Evolutionary conservation across 805 yeast genomes (phyloP).

Genomic region (Yamadazyma endophytica): DNA sequence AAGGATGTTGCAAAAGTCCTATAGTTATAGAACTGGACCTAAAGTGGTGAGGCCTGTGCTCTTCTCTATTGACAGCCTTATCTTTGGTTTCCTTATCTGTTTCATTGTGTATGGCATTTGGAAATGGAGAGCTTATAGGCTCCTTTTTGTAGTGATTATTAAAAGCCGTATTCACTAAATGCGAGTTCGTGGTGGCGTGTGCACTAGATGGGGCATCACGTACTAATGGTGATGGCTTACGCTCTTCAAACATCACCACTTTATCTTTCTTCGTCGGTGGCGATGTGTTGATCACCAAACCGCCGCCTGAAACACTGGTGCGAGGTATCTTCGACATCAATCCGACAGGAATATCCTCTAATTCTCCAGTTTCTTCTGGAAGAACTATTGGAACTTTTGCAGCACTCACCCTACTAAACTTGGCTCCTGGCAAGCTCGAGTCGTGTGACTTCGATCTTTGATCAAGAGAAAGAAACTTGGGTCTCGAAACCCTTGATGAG

Average conservation of each 20-base stretch:
- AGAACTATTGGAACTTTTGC: constrained; percentile 25
- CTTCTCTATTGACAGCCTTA: constrained; percentile 16
- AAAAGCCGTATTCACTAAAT: constrained; percentile 20
- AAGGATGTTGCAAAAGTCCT: constrained; percentile 31
- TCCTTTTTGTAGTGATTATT: constrained; percentile 49
- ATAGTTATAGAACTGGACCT: constrained; percentile 39
- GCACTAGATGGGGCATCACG: constrained; percentile 29
- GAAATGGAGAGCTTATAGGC: constrained; percentile 37
- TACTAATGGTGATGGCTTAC: constrained; percentile 30
- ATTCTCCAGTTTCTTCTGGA: constrained; percentile 27
- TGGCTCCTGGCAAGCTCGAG: constrained; percentile 27
- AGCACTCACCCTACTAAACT: neutral
- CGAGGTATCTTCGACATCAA: constrained; percentile 29
- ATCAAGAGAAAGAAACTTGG: constrained; percentile 27
- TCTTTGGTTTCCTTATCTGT: constrained; percentile 24
- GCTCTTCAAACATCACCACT: constrained; percentile 1
- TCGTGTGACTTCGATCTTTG: constrained; percentile 40
- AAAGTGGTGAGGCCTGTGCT: constrained; percentile 21
- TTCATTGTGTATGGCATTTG: constrained; percentile 35
- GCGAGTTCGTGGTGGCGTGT: constrained; percentile 12
- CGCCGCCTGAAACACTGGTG: constrained; percentile 17
- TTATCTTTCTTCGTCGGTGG: constrained; percentile 1
- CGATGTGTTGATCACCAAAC: constrained; percentile 2
- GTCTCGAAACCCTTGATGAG: constrained; percentile 35
- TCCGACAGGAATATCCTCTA: constrained; percentile 40